Conservation (phyloP, 108 stramenopile species). For the Chaetoceros muelleri region DNA sequence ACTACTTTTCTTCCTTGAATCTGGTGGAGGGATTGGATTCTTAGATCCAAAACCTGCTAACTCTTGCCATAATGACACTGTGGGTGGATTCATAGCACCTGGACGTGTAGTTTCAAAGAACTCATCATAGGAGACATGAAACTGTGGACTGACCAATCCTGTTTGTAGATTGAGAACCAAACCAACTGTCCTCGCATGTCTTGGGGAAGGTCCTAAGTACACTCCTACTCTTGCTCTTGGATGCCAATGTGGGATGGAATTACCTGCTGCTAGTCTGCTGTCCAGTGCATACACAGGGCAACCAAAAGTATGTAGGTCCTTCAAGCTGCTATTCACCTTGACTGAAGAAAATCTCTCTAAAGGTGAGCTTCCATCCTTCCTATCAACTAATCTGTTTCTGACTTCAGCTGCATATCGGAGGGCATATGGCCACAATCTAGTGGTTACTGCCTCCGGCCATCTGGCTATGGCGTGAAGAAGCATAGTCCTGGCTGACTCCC, state of each 20-base stretch:
- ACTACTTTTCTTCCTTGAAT: too few species aligned
- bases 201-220: conserved; percentile 19
- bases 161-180: conserved; percentile 16
- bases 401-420: conserved; percentile 13
- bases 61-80: too few species aligned
- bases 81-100: too few species aligned
- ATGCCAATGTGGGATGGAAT: too few species aligned
- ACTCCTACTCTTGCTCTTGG: conserved; percentile 16
- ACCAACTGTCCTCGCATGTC: too few species aligned
- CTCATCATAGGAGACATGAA: conserved; percentile 13
- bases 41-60: too few species aligned
- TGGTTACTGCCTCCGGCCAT: conserved; percentile 21
- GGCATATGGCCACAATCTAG: conserved; percentile 29
- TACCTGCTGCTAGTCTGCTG: conserved; percentile 9
- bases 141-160: conserved; percentile 25
- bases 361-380: neutral
- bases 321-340: neutral
- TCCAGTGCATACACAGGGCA: conserved; percentile 28
- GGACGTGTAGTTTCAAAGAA: conserved; percentile 11
- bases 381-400: neutral
- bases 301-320: conserved; percentile 15
- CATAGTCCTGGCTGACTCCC: conserved; percentile 15
- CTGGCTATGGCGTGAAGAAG: conserved; percentile 17
- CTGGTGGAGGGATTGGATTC: too few species aligned
- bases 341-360: conserved; percentile 4